Evolutionary conservation across 2,329 filamentous ascomycete species (phyloP), one percentile per base, ranked within the genome.

Genomic region (Sarocladium oryzae): DNA sequence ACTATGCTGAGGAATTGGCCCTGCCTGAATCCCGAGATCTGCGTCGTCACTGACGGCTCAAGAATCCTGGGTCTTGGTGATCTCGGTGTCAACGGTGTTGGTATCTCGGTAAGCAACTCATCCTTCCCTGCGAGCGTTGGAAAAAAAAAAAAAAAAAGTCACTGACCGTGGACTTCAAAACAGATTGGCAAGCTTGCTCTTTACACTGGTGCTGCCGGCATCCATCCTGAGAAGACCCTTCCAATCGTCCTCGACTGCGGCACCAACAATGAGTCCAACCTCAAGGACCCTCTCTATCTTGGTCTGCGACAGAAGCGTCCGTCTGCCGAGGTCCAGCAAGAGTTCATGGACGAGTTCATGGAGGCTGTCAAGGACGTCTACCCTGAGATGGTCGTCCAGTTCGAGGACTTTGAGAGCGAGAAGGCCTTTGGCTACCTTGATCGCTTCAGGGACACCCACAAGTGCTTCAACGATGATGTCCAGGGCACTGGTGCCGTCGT

Each of bases 321-420:
- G 51, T 78, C 86, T 7, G 73, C 85, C 18, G 78, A 85, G 50
- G 85, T 92, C 61, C 89, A 95, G 73, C 84, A 86, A 66, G 88
- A 89, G 57, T 97, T 97, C 71, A 82, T 97, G 75, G 93, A 97
- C 65, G 93, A 97, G 76, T 86, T 99, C 75, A 97, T 99, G 93
- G 80, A 82, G 62, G 92, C 93, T 52, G 80, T 89, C 55, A 86
- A 85, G 52, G 89, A 96, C 28, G 79, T 84, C 26, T 83, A 72
- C 67, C 81, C 79, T 24, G 70, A 78, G 13, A 85, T 78, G 81
- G 69, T 85, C 41, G 88, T 97, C 56, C 93, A 97, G 67, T 97
- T 96, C 61, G 92, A 97, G 69, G 93, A 97, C 66, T 97, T 96
- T 70, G 95, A 97, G 76, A 95, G 92, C 63, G 78, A 82, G 60